phyloP scores from a whole-genome alignment of 805 yeast species.

The Monosporozyma siamensis region DNA sequence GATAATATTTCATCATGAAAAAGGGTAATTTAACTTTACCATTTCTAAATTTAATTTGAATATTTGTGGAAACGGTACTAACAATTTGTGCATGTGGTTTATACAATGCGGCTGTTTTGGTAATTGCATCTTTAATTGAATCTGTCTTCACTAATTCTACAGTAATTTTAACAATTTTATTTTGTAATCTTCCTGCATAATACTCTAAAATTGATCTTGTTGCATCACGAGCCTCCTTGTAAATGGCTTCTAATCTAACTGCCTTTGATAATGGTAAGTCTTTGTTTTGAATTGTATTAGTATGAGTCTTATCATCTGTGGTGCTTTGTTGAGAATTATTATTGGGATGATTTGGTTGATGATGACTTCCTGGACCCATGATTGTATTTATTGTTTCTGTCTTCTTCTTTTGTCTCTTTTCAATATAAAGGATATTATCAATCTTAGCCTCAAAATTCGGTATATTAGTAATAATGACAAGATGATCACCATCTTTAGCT shows the following conservation, averaged over 20 bases:
- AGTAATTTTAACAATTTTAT: constrained; percentile 24
- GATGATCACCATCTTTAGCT: constrained; percentile 53
- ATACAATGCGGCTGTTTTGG: constrained; percentile 19
- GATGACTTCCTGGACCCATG: not conserved
- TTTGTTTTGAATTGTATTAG: not conserved
- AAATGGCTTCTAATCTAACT: constrained; percentile 17
- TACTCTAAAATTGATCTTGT: constrained; percentile 20
- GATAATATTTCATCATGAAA: constrained; percentile 24
- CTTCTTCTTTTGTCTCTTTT: constrained; percentile 7
- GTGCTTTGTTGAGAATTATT: no score
- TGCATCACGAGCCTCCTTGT: constrained; percentile 19
- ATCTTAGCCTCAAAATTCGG: constrained; percentile 25
- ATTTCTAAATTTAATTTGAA: constrained; percentile 30
- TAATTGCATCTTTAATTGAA: constrained; percentile 18
- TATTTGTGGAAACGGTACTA: constrained; percentile 29
- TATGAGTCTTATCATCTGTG: not conserved
- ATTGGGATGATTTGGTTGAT: no score
- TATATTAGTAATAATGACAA: constrained; percentile 50
- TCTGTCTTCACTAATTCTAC: constrained; percentile 25
- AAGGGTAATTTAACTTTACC: constrained; percentile 28
- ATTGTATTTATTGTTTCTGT: not conserved
- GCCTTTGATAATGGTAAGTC: constrained; percentile 9
- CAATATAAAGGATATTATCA: constrained; percentile 6
- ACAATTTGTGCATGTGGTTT: constrained; percentile 25
- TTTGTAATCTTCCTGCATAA: constrained; percentile 17